Evolutionary conservation across 1,139 yeast genomes (phyloP).

Genomic region (Suhomyces bokatorum): DNA sequence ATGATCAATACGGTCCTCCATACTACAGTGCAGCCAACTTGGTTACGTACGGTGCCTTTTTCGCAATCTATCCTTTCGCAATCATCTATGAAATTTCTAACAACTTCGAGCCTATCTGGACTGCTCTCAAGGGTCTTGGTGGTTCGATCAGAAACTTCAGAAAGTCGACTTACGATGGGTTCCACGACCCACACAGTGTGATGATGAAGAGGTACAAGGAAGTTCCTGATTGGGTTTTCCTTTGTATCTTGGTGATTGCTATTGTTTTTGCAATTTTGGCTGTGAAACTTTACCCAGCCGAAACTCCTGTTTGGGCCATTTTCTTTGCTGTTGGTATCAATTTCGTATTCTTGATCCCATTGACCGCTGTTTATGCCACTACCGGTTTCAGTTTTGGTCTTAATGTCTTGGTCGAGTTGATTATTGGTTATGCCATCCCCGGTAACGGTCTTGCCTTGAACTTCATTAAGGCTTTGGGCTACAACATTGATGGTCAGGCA

Average conservation of each 20-base stretch:
- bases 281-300: constrained; percentile 34
- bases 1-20: constrained; percentile 40
- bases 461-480: constrained; percentile 39
- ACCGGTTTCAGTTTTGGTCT: constrained; percentile 42
- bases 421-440: constrained; percentile 41
- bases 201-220: constrained; percentile 26
- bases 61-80: constrained; percentile 20
- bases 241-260: constrained; percentile 19
- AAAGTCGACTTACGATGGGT: constrained; percentile 19
- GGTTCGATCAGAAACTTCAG: constrained; percentile 11
- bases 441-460: constrained; percentile 41
- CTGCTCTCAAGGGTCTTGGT: constrained; percentile 10
- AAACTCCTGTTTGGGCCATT: constrained; percentile 37
- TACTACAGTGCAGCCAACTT: constrained; percentile 46
- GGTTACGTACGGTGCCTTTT: constrained; percentile 41
- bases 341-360: constrained; percentile 37
- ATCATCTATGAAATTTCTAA: constrained; percentile 14
- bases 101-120: constrained; percentile 13
- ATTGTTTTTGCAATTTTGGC: constrained; percentile 25
- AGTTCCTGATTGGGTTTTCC: constrained; percentile 23
- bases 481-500: constrained; percentile 57
- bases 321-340: constrained; percentile 35
- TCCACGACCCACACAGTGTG: constrained; percentile 21
- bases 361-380: constrained; percentile 38
- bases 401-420: constrained; percentile 42